Evolutionary conservation across 225 moss, liverwort and hornwort genomes (phyloP).

Genomic region (Climacium dendroides): DNA sequence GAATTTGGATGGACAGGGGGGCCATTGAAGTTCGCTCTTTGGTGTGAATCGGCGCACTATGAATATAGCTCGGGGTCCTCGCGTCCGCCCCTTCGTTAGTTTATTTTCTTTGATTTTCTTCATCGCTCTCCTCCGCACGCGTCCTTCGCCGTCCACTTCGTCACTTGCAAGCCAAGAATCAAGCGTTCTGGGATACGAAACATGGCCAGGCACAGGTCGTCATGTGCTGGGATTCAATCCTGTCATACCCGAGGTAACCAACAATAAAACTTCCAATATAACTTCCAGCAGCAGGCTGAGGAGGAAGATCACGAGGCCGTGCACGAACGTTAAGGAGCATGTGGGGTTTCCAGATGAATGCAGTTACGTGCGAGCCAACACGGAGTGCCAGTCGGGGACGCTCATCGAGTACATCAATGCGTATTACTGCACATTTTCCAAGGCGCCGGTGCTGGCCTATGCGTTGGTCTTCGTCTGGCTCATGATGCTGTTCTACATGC

Average conservation of each 20-base stretch:
- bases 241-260: neutral
- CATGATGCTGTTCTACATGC: conserved; percentile 46
- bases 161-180: neutral
- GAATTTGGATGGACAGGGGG: conserved; percentile 3
- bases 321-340: conserved; percentile 40
- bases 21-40: neutral
- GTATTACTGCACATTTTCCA: conserved; percentile 40
- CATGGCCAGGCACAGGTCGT: conserved; percentile 14
- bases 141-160: neutral
- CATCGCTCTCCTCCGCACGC: conserved; percentile 28
- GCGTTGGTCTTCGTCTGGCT: conserved; percentile 24
- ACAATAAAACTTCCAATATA: neutral
- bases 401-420: conserved; percentile 34
- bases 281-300: neutral
- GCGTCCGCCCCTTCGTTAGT: conserved; percentile 21
- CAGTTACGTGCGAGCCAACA: conserved; percentile 43
- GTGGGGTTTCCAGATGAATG: conserved; percentile 41
- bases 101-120: conserved; percentile 32
- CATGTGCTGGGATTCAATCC: conserved; percentile 8
- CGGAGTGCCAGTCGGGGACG: conserved; percentile 47
- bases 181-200: neutral
- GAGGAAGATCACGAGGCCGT: conserved; percentile 21
- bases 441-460: conserved; percentile 17
- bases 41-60: neutral
- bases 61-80: conserved; percentile 7